phyloP scores from a whole-genome alignment of 2,329 filamentous ascomycete species.

The Dissoconium aciculare region DNA sequence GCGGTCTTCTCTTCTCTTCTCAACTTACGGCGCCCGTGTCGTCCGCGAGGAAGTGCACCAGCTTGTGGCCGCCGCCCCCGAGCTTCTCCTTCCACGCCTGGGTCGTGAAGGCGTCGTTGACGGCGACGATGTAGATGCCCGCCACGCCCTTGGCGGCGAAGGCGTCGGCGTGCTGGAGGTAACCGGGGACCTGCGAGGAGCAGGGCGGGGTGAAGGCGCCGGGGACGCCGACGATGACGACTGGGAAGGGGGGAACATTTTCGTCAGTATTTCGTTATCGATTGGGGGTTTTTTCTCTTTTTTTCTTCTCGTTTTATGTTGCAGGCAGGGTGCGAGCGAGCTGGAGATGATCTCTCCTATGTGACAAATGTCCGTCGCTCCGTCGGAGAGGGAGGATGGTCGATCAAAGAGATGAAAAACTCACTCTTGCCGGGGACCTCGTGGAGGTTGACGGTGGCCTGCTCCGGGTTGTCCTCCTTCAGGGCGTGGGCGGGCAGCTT shows the following conservation, averaged over 20 bases:
- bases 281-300: no score
- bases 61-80: conserved; percentile 9
- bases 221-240: conserved; percentile 17
- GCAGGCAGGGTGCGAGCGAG: no score
- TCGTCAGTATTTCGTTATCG: no score
- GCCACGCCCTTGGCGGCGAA: conserved; percentile 17
- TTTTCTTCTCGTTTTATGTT: no score
- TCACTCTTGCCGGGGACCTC: conserved; percentile 13
- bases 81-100: conserved; percentile 18
- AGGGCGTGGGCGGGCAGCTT: conserved; percentile 12
- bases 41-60: conserved; percentile 17
- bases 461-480: conserved; percentile 16
- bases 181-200: conserved; percentile 18
- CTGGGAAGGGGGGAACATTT: conserved; percentile 2
- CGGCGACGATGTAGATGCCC: conserved; percentile 18
- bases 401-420: conserved; percentile 2
- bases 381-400: no score
- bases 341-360: no score
- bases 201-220: conserved; percentile 18
- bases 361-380: no score
- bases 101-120: conserved; percentile 17
- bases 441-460: conserved; percentile 15
- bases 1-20: neutral
- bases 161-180: conserved; percentile 14
- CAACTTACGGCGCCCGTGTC: conserved; percentile 13